Base-by-base conservation (phyloP, 331 rosid genomes). In the Quercus lobata region DNA sequence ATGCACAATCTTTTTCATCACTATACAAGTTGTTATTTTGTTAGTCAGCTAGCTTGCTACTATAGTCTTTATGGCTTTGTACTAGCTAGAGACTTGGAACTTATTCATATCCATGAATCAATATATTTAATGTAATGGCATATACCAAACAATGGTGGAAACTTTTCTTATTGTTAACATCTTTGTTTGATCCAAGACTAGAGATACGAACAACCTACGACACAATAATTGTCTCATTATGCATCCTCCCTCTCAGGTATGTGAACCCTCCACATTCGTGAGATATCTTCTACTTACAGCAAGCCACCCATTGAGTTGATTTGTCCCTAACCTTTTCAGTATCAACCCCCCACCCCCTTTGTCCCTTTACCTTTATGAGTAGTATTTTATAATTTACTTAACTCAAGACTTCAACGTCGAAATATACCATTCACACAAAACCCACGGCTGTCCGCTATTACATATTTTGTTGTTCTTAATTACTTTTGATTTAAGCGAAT, bases 151-250 rank as follows among this genome's bases (percentile, higher is more conserved):
- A 72, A 72, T 17, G 63, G 25, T 25, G 29, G 77, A 54, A 76
- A 72, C 80, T 16, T 30, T 35, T 29, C 27, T n/a, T 41, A 72
- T 14, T 66, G 27, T 3, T 3, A 69, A 68, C 73, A 18, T 24
- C 46, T 69, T 54, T 49, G 80, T 41, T 77, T 73, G 80, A 80
- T 84, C 87, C 75, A 24, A 84, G 29, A 27, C 29, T 27, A 27
- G 82, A 77, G 73, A 68, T 30, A 37, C 17, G 9, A 15, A 74
- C 41, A 17, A 18, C 21, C 71, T 41, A 41, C 46, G 3, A 41
- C 46, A 41, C 46, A 41, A 41, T 41, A 41, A 41, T 41, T 41
- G 12, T 41, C 12, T 41, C 46, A 41, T 8, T 41, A 41, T 41
- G 46, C 46, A 41, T 41, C 46, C 3, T 41, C 46, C 46, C 46